Percentiles rank a stretch among this genome's conserved stretches.
These are phyloP conservation scores for Ambrosia trifida DNA, from an alignment of 129 eudicot species.

Conservation along the genomic window DNA sequence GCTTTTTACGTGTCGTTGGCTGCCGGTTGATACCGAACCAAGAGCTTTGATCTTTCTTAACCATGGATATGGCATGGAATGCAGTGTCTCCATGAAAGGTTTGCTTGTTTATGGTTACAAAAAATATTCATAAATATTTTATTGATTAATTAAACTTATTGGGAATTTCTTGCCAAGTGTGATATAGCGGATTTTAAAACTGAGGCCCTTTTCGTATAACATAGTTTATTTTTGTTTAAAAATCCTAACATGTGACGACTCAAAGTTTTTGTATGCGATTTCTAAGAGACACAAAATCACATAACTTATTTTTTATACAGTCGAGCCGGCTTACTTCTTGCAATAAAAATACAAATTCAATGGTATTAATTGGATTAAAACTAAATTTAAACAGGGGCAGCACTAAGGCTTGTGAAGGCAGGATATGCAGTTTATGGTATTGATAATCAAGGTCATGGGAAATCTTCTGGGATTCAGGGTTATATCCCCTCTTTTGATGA, in stretches of 20 bases:
- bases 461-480: conserved; percentile 73
- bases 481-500: conserved; percentile 61
- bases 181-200: no score
- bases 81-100: conserved; percentile 94
- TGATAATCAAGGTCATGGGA: conserved; percentile 87
- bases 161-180: no score
- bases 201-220: no score
- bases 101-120: not conserved
- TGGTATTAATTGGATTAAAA: not conserved
- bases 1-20: conserved; percentile 85
- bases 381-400: conserved; percentile 47
- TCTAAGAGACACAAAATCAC: no score
- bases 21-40: conserved; percentile 54
- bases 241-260: not conserved
- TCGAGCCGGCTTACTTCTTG: no score
- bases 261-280: no score
- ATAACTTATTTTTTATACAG: no score
- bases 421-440: conserved; percentile 83
- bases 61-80: conserved; percentile 97
- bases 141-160: not conserved
- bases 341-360: not conserved
- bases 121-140: not conserved
- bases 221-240: not conserved
- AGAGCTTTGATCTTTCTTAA: conserved; percentile 83
- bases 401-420: conserved; percentile 61